phyloP scores from a whole-genome alignment of 2,329 filamentous ascomycete species.

The Trichoderma sp. region DNA sequence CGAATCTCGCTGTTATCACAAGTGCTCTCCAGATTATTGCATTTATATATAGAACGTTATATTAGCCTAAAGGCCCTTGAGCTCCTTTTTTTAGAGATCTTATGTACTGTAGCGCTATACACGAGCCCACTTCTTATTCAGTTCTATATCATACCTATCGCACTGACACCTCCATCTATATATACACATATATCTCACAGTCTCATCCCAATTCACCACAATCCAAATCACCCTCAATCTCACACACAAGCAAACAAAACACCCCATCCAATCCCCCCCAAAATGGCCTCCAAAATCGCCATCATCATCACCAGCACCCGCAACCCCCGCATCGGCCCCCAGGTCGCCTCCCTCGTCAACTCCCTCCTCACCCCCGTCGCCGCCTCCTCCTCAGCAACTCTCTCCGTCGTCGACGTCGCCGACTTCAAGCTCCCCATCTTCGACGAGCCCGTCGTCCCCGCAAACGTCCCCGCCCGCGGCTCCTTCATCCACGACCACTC shows the following conservation, averaged over 20 bases:
- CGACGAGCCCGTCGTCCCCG: slow-evolving; percentile 39
- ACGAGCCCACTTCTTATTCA: too few species aligned
- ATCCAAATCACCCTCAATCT: not conserved
- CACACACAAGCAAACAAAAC: not conserved
- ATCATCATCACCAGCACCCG: slow-evolving; percentile 18
- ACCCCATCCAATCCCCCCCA: not conserved
- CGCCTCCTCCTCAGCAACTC: not conserved
- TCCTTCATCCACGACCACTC: slow-evolving; percentile 39
- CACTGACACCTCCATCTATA: not conserved
- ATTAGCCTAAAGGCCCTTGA: too few species aligned
- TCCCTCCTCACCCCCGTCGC: not conserved
- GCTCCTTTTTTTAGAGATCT: too few species aligned
- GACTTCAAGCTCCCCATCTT: slow-evolving; percentile 42
- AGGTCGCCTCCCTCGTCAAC: slow-evolving; percentile 4
- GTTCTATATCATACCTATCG: too few species aligned
- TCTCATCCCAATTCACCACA: not conserved
- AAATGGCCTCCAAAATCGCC: slow-evolving; percentile 12
- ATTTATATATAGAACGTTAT: too few species aligned
- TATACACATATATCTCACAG: not conserved
- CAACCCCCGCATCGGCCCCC: slow-evolving; percentile 13
- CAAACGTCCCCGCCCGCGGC: slow-evolving; percentile 32
- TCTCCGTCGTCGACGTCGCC: slow-evolving; percentile 35
- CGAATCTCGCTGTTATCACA: too few species aligned
- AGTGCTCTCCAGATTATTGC: too few species aligned
- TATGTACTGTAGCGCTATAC: too few species aligned